Base-by-base conservation (phyloP, 441 rosid species). In the Syzygium syzygioides region DNA sequence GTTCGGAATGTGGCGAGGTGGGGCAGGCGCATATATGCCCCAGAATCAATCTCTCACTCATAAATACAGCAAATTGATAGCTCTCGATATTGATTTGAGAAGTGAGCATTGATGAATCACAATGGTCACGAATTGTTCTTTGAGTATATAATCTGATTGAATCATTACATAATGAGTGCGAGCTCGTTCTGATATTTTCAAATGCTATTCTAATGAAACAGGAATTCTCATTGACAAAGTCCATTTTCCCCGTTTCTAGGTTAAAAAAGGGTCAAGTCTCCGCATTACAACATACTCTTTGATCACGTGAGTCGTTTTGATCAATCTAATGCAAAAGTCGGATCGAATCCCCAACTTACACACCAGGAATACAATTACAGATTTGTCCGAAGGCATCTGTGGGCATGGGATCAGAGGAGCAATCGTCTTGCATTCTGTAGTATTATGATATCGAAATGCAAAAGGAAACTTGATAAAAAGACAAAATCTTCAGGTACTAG, bases 71-170 rank as follows among this genome's bases (percentile, higher is more conserved):
- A 5, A 26, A 59, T 59, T 0, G 64, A 59, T 26, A 26, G 8
- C 30, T 59, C 64, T 59, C 7, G 3, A 28, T 59, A 59, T 59
- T 10, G 30, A 26, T 59, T 10, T 12, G 14, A 4, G 14, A 59
- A 59, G 7, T 25, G 64, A 59, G 64, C n/a, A 0, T 26, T 59
- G 7, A 59, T 2, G 64, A 14, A 59, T 59, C 30, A 59, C 64
- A 6, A 26, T 1, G 64, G 30, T 13, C 1, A 4, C 1, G 15
- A 59, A 59, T 59, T 0, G 8, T 26, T 5, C 66, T 25, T 10
- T 57, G 62, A 57, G 20, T 3, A 57, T 25, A 57, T 9, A 10
- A 25, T 57, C n/a, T 57, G 62, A 57, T 57, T 25, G n/a, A 57
- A 26, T 57, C n/a, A 10, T 57, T 57, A 57, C 10, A 9, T 57